phyloP scores from a whole-genome alignment of 495 filamentous ascomycete species.

The Neurospora sublineolata region DNA sequence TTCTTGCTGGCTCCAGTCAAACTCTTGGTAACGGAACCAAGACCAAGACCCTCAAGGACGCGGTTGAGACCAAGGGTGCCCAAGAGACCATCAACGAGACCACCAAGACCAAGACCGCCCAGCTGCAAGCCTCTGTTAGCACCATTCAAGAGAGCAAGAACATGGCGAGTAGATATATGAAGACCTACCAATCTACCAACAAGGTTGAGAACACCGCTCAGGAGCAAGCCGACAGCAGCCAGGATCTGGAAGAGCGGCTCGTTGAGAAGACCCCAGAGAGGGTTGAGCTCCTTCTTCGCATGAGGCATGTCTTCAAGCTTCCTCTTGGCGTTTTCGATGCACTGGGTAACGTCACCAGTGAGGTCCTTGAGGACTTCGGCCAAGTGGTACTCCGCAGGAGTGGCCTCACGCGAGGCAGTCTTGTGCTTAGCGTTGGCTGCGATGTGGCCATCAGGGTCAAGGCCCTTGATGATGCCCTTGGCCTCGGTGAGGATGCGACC shows the following conservation, averaged over 20 bases:
- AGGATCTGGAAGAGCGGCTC: slow-evolving; percentile 90
- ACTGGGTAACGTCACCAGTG: slow-evolving; percentile 49
- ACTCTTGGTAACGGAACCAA: slow-evolving; percentile 42
- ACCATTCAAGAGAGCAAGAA: not conserved
- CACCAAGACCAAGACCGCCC: slow-evolving; percentile 75
- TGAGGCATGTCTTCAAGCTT: slow-evolving; percentile 84
- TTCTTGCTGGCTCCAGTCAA: slow-evolving; percentile 37
- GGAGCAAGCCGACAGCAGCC: slow-evolving; percentile 74
- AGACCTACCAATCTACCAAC: slow-evolving; percentile 53
- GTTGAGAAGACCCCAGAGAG: slow-evolving; percentile 70
- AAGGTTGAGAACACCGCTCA: slow-evolving; percentile 71
- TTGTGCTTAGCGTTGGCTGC: slow-evolving; percentile 77
- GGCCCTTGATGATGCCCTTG: slow-evolving; percentile 79
- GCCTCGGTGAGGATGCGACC: slow-evolving; percentile 72
- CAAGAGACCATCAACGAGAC: slow-evolving; percentile 65
- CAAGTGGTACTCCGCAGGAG: slow-evolving; percentile 74
- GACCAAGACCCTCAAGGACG: slow-evolving; percentile 60
- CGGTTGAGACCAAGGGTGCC: slow-evolving; percentile 72
- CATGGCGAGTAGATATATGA: not conserved
- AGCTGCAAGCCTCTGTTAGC: slow-evolving; percentile 29
- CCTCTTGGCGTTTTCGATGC: slow-evolving; percentile 78
- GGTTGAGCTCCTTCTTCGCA: slow-evolving; percentile 87
- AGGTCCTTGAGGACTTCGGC: slow-evolving; percentile 74
- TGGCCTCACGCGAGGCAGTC: slow-evolving; percentile 67
- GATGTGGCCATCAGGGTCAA: slow-evolving; percentile 82